Evolutionary conservation across 768 basidiomycete species (phyloP), one percentile per base, ranked within the genome.

Genomic region (Suillus sp.): DNA sequence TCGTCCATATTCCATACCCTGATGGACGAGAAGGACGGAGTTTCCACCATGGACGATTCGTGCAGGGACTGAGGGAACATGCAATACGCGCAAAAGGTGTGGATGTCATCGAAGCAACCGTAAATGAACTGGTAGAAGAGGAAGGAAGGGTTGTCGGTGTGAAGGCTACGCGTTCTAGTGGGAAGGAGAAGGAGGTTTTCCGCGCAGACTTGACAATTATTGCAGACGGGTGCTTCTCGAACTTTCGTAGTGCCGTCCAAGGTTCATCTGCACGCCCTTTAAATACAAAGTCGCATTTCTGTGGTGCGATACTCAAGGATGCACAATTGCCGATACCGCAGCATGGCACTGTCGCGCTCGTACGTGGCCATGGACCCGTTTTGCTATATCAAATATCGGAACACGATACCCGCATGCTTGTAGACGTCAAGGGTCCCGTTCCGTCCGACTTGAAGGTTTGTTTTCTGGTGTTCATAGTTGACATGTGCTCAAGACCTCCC

Each of bases 151-250:
- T 95, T 8, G 73, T 88, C 47, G 93, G 93, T 14, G 89, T 93
- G 27, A 81, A 80, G 25, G 86, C 88, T 42, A 84, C 84, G 50
- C 81, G 79, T 62, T 55, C 70, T 11, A 64, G 47, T 30, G 64
- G 59, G 35, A 71, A 73, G 58, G 80, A 80, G 65, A 83, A 85
- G 68, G 81, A 87, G 64, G 71, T 81, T 0, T 88, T 88, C 69
- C 82, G 80, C 63, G 95, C 92, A 0, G 87, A 90, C 66, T 75
- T 99, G 58, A 92, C 94, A 51, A 78, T 99, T 72, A 78, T 98
- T 63, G 95, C 96, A 4, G 96, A 99, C 72, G 96, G 96, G 0
- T 97, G 94, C 75, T 93, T 93, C 77, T 96, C 93, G 4, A 97
- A 96, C 71, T 96, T 99, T 81, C 83, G 96, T 57, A 81, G 76